These are phyloP conservation scores for Penicillium sp. DNA, from an alignment of 2,329 filamentous ascomycete genomes.

Conservation along the genomic window DNA sequence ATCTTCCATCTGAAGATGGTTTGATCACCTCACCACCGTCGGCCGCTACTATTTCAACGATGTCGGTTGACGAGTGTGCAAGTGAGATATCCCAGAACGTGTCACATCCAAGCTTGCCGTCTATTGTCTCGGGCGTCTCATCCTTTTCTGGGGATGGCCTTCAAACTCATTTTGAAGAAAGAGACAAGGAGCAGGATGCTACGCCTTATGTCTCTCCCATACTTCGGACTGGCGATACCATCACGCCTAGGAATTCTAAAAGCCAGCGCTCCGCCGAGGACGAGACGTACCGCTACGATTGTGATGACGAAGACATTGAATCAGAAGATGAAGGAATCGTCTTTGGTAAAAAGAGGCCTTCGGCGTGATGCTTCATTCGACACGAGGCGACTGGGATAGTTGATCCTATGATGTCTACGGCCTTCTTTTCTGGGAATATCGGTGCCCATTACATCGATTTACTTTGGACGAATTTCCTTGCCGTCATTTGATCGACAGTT, in stretches of 20 bases:
- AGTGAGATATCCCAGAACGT: conserved; percentile 47
- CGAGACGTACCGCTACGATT: conserved; percentile 37
- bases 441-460: neutral
- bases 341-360: conserved; percentile 28
- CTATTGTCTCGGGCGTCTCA: conserved; percentile 43
- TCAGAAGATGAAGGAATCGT: conserved; percentile 42
- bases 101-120: conserved; percentile 46
- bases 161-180: conserved; percentile 20
- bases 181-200: conserved; percentile 26
- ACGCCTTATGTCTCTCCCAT: conserved; percentile 31
- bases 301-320: conserved; percentile 40
- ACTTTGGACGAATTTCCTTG: neutral
- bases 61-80: conserved; percentile 38
- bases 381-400: neutral
- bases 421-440: neutral
- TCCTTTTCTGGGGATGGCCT: conserved; percentile 41
- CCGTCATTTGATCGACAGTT: neutral
- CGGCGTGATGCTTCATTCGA: neutral
- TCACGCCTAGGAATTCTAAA: conserved; percentile 28
- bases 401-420: neutral
- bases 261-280: conserved; percentile 27
- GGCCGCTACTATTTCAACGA: conserved; percentile 45
- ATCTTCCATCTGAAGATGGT: conserved; percentile 17
- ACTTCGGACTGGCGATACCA: conserved; percentile 40
- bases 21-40: conserved; percentile 37